Conservation (phyloP, 1,139 yeast genomes). For the Taphrina pruni region DNA sequence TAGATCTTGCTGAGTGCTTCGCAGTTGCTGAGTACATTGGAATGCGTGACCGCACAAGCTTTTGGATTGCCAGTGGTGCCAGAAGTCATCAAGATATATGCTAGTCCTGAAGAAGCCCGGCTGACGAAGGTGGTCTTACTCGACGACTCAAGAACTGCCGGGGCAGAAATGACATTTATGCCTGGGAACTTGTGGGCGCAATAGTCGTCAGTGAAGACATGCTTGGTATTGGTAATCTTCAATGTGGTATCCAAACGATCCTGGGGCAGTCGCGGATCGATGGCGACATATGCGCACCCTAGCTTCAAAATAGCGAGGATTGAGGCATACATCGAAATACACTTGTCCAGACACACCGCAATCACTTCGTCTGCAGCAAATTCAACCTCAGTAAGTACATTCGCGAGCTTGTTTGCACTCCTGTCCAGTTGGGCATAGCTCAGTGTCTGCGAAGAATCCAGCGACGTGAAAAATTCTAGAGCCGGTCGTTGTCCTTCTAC, state of each 20-base stretch:
- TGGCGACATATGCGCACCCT: slow-evolving; percentile 47
- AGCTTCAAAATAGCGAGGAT: slow-evolving; percentile 45
- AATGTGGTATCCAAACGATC: slow-evolving; percentile 37
- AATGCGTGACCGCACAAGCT: slow-evolving; percentile 86
- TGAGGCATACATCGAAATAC: slow-evolving; percentile 43
- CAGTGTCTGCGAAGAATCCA: slow-evolving; percentile 15
- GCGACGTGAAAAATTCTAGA: slow-evolving; percentile 15
- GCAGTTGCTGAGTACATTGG: slow-evolving; percentile 60
- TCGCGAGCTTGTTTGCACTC: slow-evolving; percentile 28
- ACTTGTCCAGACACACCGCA: slow-evolving; percentile 44
- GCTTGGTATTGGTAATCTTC: slow-evolving; percentile 12
- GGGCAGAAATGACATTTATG: background rate
- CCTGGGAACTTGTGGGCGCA: background rate
- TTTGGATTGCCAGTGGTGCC: slow-evolving; percentile 98
- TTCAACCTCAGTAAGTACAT: slow-evolving; percentile 9
- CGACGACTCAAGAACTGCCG: background rate
- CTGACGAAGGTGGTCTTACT: background rate
- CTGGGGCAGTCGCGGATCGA: slow-evolving; percentile 43
- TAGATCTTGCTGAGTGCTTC: slow-evolving; percentile 43
- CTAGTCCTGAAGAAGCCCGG: slow-evolving; percentile 63
- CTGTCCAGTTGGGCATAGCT: slow-evolving; percentile 38
- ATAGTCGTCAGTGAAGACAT: slow-evolving; percentile 16
- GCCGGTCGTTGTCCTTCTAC: slow-evolving; percentile 24
- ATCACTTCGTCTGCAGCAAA: slow-evolving; percentile 39
- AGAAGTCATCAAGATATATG: slow-evolving; percentile 96